A percentile compares a stretch with the other conserved stretches of the same genome.
Conservation (phyloP, 495 filamentous ascomycete genomes). For the Podospora tetraspora region DNA sequence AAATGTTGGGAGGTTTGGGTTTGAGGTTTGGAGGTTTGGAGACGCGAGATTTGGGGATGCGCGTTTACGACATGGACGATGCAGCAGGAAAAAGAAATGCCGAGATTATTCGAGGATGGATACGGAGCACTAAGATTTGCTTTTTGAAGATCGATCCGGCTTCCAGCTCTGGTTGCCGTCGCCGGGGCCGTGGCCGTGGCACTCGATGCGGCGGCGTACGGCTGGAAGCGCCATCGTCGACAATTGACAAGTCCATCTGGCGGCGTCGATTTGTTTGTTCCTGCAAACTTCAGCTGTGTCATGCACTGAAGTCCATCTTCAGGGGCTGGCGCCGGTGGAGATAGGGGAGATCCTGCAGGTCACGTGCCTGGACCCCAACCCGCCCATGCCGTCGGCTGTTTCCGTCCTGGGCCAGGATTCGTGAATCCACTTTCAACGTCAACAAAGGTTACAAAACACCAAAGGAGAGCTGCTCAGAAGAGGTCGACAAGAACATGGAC, state of each 20-base stretch:
- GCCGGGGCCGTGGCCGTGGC: neutral
- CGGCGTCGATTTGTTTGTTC: neutral
- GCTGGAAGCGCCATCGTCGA: neutral
- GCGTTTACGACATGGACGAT: neutral
- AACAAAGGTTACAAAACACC: too few species aligned
- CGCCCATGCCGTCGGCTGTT: neutral
- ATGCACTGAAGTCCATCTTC: neutral
- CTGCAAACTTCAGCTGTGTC: neutral
- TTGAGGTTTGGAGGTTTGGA: neutral
- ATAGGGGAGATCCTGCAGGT: neutral
- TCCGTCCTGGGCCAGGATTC: neutral
- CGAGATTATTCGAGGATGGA: neutral
- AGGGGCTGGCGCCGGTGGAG: neutral
- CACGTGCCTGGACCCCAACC: neutral
- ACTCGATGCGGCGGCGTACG: neutral
- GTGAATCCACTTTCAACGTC: neutral
- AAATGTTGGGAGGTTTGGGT: neutral
- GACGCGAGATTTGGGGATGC: neutral
- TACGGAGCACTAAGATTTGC: neutral
- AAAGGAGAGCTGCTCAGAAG: neutral
- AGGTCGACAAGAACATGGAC: neutral
- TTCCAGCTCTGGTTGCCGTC: neutral
- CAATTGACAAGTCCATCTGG: neutral
- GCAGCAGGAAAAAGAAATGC: neutral
- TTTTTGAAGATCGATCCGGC: neutral